Percentiles rank a stretch among this genome's conserved stretches.
These are phyloP conservation scores for Penicillium nucicola DNA, from an alignment of 495 filamentous ascomycete species.

Conservation along the genomic window DNA sequence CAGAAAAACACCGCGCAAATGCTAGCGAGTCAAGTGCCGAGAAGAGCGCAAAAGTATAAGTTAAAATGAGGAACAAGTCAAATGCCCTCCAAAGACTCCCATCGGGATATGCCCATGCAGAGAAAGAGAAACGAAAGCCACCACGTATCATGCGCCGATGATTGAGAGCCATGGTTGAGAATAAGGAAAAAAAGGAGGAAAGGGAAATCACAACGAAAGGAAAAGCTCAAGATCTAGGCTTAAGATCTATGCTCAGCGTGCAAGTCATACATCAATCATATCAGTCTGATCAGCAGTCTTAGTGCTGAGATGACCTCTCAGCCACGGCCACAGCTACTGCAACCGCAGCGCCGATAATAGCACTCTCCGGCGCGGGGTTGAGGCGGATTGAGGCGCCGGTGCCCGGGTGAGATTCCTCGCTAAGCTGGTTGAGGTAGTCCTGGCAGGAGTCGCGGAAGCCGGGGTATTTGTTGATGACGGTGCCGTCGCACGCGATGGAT, in stretches of 20 bases:
- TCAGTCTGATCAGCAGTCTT: background rate
- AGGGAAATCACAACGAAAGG: slow-evolving; percentile 16
- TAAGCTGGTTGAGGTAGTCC: slow-evolving; percentile 44
- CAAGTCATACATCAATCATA: slow-evolving; percentile 12
- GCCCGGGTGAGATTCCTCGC: slow-evolving; percentile 26
- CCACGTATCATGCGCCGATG: slow-evolving; percentile 17
- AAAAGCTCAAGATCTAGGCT: slow-evolving; percentile 11
- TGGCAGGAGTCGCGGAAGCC: slow-evolving; percentile 52
- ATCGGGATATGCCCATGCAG: slow-evolving; percentile 6
- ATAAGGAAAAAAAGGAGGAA: background rate
- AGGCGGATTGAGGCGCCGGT: slow-evolving; percentile 33
- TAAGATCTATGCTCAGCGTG: slow-evolving; percentile 14
- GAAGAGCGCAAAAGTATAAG: background rate
- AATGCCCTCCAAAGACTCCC: slow-evolving; percentile 4
- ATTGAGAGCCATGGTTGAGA: slow-evolving; percentile 1
- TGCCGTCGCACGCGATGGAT: slow-evolving; percentile 56
- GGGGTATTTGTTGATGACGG: slow-evolving; percentile 60
- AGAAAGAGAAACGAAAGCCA: background rate
- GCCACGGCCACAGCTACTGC: slow-evolving; percentile 48
- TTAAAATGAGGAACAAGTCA: background rate
- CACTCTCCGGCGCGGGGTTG: slow-evolving; percentile 49
- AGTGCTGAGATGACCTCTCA: slow-evolving; percentile 12
- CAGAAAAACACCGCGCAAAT: slow-evolving; percentile 20
- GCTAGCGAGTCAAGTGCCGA: background rate
- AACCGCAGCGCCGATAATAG: slow-evolving; percentile 56